phyloP scores from a whole-genome alignment of 176 grass and related monocot species.

The Lolium perenne region DNA sequence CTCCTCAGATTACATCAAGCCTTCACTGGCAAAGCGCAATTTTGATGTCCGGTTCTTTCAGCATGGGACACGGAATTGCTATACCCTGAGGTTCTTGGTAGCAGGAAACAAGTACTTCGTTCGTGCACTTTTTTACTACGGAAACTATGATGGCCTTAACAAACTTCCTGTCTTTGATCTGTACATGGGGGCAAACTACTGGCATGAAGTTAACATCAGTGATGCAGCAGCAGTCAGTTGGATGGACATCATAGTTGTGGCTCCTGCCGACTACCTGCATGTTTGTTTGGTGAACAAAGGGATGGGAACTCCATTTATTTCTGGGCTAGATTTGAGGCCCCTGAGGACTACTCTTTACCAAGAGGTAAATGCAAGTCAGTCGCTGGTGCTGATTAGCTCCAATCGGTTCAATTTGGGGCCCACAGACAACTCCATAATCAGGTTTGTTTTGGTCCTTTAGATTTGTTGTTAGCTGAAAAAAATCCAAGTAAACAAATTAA shows the following conservation, averaged over 20 bases:
- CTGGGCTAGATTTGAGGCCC: slow-evolving; percentile 51
- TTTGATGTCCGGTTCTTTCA: slow-evolving; percentile 49
- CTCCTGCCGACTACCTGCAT: slow-evolving; percentile 48
- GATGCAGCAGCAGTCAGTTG: neutral
- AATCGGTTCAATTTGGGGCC: slow-evolving; percentile 42
- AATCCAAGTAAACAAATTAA: neutral
- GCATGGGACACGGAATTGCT: slow-evolving; percentile 52
- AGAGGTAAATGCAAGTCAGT: slow-evolving; percentile 53
- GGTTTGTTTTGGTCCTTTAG: slow-evolving; percentile 28
- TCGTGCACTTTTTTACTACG: slow-evolving; percentile 58
- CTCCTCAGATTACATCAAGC: slow-evolving; percentile 21
- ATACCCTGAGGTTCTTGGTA: slow-evolving; percentile 48
- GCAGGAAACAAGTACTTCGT: slow-evolving; percentile 57
- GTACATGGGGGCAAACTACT: slow-evolving; percentile 53
- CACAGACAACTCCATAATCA: slow-evolving; percentile 31
- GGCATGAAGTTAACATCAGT: slow-evolving; percentile 40
- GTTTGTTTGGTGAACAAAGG: slow-evolving; percentile 58
- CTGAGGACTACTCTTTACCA: slow-evolving; percentile 40
- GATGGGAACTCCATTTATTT: slow-evolving; percentile 62
- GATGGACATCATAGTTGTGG: slow-evolving; percentile 50
- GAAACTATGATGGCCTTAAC: slow-evolving; percentile 59
- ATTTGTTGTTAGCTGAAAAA: neutral
- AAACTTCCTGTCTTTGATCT: slow-evolving; percentile 54
- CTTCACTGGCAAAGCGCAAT: neutral
- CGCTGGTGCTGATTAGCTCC: slow-evolving; percentile 24